These are phyloP conservation scores for Golubevia pallescens DNA, from an alignment of 1,284 basidiomycete species.

Conservation along the genomic window DNA sequence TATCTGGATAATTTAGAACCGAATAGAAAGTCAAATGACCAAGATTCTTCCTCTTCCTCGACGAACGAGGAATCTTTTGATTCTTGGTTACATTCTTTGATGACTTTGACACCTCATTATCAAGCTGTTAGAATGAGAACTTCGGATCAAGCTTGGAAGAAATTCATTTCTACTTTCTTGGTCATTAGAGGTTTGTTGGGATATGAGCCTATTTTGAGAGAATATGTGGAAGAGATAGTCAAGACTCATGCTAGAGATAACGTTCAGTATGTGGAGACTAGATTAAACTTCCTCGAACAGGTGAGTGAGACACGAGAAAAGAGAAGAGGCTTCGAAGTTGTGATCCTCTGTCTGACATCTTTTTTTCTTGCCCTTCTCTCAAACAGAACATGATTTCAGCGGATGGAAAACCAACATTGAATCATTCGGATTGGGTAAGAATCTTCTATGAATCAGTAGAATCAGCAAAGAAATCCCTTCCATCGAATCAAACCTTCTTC, in stretches of 20 bases:
- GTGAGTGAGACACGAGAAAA: conserved; percentile 62
- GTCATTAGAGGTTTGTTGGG: conserved; percentile 67
- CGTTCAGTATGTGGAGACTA: conserved; percentile 75
- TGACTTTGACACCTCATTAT: conserved; percentile 38
- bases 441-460: conserved; percentile 71
- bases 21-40: too few relatives aligned
- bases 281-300: conserved; percentile 73
- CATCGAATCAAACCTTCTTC: conserved; percentile 66
- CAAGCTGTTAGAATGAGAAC: conserved; percentile 16
- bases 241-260: conserved; percentile 74
- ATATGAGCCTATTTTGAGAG: conserved; percentile 70
- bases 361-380: conserved; percentile 2
- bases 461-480: conserved; percentile 60
- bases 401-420: conserved; percentile 70
- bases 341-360: conserved; percentile 7
- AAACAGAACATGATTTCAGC: conserved; percentile 68
- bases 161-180: conserved; percentile 41
- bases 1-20: too few relatives aligned
- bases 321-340: neutral
- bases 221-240: conserved; percentile 73
- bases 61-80: conserved; percentile 22
- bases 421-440: conserved; percentile 72
- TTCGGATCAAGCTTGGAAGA: conserved; percentile 42
- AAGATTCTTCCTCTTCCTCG: too few relatives aligned
- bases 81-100: conserved; percentile 31